Evolutionary conservation across 73 alveolate genomes (phyloP), one percentile per base, ranked within the genome.

Genomic region (Paramecium sexaurelia): DNA sequence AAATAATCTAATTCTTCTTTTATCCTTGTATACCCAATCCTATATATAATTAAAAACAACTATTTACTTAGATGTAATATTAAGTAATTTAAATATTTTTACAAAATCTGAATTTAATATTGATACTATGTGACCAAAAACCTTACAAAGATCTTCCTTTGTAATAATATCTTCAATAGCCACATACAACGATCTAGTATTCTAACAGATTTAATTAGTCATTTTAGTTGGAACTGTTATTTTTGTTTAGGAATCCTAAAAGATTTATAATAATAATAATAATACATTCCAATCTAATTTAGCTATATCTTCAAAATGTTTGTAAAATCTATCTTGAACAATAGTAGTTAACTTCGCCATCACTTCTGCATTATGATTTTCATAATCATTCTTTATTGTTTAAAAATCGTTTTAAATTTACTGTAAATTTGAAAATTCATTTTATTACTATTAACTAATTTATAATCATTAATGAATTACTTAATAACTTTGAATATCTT

Each of bases 241-340:
- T 78, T 78, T 78, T 19, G 73, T 55, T 78, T 78, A 45, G 22
- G 86, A 32, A 43, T 78, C 90, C 90, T 78, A 78, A 35, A 32
- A 2, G 13, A 20, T 41, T 2, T 17, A 41, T 39, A 3, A 32
- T 27, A 69, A 6, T n/a, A n/a, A 11, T 0, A 45, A 40, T 4
- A 40, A 20, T 40, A 78, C 90, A 78, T 78, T 78, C 90, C 90
- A 78, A 39, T 41, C 75, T 40, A 41, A 40, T 45, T 78, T 78
- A 24, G 69, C 68, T 6, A 78, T 39, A 6, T 78, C 90, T 41
- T 78, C 90, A 24, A 78, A 40, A 22, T 41, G 55, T 24, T 78
- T 45, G 4, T 78, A 78, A 41, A 78, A 78, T 45, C 90, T 78
- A 41, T 78, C 90, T 24, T 39, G 17, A 3, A 78, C 40, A 11